Conservation (phyloP, 306 rosid species). For the Corylus heterophylla region DNA sequence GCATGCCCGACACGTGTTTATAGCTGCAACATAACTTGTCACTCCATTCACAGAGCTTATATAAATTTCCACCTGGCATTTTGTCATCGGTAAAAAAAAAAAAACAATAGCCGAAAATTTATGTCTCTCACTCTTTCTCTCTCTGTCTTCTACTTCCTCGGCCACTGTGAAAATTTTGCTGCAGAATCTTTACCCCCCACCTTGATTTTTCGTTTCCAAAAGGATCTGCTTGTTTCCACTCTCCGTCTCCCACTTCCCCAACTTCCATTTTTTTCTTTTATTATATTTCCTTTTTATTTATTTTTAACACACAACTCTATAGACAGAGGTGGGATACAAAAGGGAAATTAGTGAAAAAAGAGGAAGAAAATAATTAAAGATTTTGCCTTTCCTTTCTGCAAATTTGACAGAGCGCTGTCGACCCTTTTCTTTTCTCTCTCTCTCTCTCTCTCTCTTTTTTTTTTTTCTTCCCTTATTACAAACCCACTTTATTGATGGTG, state of each 20-base stretch:
- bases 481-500: constrained; percentile 52
- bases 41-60: neutral
- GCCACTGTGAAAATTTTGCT: constrained; percentile 32
- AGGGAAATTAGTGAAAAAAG: constrained; percentile 12
- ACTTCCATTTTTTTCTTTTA: constrained; percentile 7
- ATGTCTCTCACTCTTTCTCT: constrained; percentile 3
- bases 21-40: constrained; percentile 3
- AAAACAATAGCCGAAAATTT: neutral
- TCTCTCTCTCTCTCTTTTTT: neutral
- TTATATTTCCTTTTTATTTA: neutral
- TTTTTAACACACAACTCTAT: constrained; percentile 11
- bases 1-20: constrained; percentile 59
- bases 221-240: constrained; percentile 30
- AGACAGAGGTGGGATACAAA: constrained; percentile 21
- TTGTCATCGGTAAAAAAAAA: neutral
- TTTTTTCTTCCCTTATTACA: constrained; percentile 34
- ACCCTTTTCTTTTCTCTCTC: constrained; percentile 30
- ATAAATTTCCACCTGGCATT: neutral
- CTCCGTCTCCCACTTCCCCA: constrained; percentile 20
- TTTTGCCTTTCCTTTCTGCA: constrained; percentile 39
- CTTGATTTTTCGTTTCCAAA: constrained; percentile 34
- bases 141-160: neutral
- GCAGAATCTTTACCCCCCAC: constrained; percentile 39
- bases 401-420: constrained; percentile 43
- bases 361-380: constrained; percentile 38